Evolutionary conservation across 768 basidiomycete species (phyloP).

Genomic region (Boletus subparvulus): DNA sequence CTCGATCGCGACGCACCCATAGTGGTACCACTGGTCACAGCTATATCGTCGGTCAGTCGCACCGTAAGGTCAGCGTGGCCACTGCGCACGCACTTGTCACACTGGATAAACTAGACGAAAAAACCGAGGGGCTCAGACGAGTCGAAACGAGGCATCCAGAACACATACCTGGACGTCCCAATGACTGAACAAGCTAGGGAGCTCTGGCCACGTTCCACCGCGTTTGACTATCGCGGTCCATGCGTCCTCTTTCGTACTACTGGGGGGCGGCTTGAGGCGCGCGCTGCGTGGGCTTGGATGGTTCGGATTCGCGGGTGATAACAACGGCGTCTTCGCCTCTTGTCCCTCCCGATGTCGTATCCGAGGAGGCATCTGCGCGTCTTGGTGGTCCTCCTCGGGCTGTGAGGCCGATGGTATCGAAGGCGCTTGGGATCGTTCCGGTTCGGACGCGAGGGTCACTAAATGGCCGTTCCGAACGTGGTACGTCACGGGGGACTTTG

Average conservation of each 20-base stretch:
- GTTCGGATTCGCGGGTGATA: not conserved
- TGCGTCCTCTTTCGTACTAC: not conserved
- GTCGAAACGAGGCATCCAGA: too few species aligned
- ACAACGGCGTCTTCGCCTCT: not conserved
- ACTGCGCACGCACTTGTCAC: slow-evolving; percentile 30
- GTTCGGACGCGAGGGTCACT: not conserved
- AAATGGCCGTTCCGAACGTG: slow-evolving; percentile 19
- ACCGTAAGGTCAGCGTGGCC: too few species aligned
- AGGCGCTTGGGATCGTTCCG: not conserved
- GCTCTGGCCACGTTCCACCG: slow-evolving; percentile 15
- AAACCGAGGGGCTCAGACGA: too few species aligned
- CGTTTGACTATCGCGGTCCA: not conserved
- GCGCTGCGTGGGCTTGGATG: not conserved
- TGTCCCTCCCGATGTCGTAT: not conserved
- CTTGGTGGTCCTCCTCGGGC: not conserved
- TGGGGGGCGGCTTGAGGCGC: not conserved
- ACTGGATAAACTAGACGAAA: slow-evolving; percentile 39
- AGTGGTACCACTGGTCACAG: slow-evolving; percentile 51
- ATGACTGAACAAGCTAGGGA: slow-evolving; percentile 6
- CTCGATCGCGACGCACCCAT: slow-evolving; percentile 47
- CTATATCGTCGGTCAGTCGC: slow-evolving; percentile 21
- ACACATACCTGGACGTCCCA: slow-evolving; percentile 27
- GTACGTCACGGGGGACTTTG: not conserved
- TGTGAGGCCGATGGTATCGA: not conserved
- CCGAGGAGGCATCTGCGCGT: not conserved